Evolutionary conservation across 1,284 basidiomycete genomes (phyloP).

Genomic region (Sporisorium reilianum): DNA sequence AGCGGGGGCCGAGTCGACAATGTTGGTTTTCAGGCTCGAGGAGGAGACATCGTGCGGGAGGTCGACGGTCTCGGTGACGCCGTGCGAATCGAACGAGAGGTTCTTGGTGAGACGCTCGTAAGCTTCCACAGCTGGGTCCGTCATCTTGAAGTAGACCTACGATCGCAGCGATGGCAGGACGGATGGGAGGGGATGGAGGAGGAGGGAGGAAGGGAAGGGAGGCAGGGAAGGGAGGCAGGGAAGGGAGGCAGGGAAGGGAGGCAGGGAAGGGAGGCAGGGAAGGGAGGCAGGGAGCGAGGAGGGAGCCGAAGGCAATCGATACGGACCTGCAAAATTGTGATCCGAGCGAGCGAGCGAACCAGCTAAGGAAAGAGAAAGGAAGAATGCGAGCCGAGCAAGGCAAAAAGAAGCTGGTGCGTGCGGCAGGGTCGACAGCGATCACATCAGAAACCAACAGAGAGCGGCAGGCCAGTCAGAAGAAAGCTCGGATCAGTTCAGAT

Average conservation of each 20-base stretch:
- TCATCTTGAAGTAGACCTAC: constrained; percentile 69
- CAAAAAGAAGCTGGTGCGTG: background rate
- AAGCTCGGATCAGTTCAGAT: background rate
- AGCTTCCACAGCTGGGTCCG: constrained; percentile 73
- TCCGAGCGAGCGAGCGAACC: constrained; percentile 4
- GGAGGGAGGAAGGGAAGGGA: background rate
- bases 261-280: background rate
- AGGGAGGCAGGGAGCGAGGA: background rate
- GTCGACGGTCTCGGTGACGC: constrained; percentile 44
- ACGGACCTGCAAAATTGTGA: background rate
- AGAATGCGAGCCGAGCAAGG: background rate
- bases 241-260: too few species aligned
- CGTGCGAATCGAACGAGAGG: constrained; percentile 43
- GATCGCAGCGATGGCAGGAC: constrained; percentile 15
- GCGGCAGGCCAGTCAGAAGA: background rate
- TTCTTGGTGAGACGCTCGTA: constrained; percentile 71
- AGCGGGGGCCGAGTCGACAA: constrained; percentile 22
- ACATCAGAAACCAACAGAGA: background rate
- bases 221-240: too few species aligned
- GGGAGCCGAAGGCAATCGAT: background rate
- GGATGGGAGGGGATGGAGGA: background rate
- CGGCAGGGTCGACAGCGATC: constrained; percentile 4
- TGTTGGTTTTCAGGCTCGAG: constrained; percentile 16
- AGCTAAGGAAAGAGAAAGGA: background rate
- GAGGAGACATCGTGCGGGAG: constrained; percentile 30